These are phyloP conservation scores for Cenchrus americanus DNA, from an alignment of 176 grass and related monocot species.

Conservation along the genomic window DNA sequence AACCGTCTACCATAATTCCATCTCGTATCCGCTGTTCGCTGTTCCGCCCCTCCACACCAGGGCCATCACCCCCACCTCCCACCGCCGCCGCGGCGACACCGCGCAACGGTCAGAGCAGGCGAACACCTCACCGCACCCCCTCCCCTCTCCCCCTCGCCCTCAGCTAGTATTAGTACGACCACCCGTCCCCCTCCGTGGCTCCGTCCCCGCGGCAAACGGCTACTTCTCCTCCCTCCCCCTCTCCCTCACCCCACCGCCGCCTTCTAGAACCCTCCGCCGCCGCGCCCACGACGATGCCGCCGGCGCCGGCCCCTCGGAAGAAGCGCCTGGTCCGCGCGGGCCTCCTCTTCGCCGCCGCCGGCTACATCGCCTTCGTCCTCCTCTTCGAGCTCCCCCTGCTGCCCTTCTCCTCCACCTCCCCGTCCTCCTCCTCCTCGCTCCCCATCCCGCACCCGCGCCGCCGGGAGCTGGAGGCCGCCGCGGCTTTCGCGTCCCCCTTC, in stretches of 20 bases:
- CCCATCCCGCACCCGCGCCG: constrained; percentile 49
- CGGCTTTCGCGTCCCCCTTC: neutral
- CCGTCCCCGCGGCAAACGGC: constrained; percentile 35
- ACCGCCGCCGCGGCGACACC: neutral
- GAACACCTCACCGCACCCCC: no score
- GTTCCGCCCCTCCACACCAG: constrained; percentile 5
- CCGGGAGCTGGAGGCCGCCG: constrained; percentile 46
- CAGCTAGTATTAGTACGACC: constrained; percentile 21
- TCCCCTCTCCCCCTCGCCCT: neutral
- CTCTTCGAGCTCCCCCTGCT: constrained; percentile 50
- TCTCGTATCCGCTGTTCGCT: neutral
- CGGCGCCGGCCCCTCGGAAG: constrained; percentile 36
- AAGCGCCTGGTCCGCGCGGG: constrained; percentile 27
- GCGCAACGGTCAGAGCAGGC: constrained; percentile 38
- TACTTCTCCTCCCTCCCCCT: neutral
- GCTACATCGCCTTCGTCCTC: constrained; percentile 47
- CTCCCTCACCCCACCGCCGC: neutral
- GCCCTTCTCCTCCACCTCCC: neutral
- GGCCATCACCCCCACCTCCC: neutral
- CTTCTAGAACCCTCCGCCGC: constrained; percentile 32
- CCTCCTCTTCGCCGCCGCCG: constrained; percentile 22
- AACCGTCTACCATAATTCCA: no score
- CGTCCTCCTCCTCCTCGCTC: neutral
- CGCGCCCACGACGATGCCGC: neutral
- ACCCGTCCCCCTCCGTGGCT: neutral